phyloP scores from a whole-genome alignment of 75 land plant genomes.

The Pinus taeda region DNA sequence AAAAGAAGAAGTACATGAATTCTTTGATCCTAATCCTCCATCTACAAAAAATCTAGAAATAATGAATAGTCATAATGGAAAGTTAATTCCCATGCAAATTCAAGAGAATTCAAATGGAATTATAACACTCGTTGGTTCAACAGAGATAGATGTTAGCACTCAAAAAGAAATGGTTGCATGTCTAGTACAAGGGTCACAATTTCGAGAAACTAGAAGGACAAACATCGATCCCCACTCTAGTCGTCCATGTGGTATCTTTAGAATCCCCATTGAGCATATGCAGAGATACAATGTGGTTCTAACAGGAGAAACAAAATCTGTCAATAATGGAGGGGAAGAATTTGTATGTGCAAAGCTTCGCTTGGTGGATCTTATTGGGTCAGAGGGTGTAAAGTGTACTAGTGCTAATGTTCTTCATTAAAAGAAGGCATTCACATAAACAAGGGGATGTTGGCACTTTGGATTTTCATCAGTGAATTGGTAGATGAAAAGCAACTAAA shows the following conservation, averaged over 20 bases:
- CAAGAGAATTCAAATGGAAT: slow-evolving; percentile 93
- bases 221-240: slow-evolving; percentile 97
- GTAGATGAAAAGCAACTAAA: slow-evolving; percentile 97
- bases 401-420: slow-evolving; percentile 97
- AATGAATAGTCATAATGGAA: slow-evolving; percentile 52
- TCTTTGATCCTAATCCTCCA: slow-evolving; percentile 71
- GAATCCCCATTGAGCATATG: slow-evolving; percentile 95
- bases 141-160: slow-evolving; percentile 76
- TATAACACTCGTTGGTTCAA: slow-evolving; percentile 89
- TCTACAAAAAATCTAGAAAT: slow-evolving; percentile 47
- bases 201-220: slow-evolving; percentile 98
- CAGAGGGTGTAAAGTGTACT: slow-evolving; percentile 94
- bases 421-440: slow-evolving; percentile 99
- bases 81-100: slow-evolving; percentile 74
- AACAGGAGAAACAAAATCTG: slow-evolving; percentile 19
- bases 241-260: slow-evolving; percentile 99
- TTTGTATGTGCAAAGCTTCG: slow-evolving; percentile 98
- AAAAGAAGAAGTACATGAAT: slow-evolving; percentile 94
- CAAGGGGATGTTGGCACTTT: slow-evolving; percentile 92
- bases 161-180: slow-evolving; percentile 91
- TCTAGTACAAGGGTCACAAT: slow-evolving; percentile 87
- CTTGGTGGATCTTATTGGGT: slow-evolving; percentile 98
- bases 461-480: slow-evolving; percentile 97
- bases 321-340: slow-evolving; percentile 68
- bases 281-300: slow-evolving; percentile 49